Evolutionary conservation across 2,329 filamentous ascomycete species (phyloP).

Genomic region (Colletotrichum caudatum): DNA sequence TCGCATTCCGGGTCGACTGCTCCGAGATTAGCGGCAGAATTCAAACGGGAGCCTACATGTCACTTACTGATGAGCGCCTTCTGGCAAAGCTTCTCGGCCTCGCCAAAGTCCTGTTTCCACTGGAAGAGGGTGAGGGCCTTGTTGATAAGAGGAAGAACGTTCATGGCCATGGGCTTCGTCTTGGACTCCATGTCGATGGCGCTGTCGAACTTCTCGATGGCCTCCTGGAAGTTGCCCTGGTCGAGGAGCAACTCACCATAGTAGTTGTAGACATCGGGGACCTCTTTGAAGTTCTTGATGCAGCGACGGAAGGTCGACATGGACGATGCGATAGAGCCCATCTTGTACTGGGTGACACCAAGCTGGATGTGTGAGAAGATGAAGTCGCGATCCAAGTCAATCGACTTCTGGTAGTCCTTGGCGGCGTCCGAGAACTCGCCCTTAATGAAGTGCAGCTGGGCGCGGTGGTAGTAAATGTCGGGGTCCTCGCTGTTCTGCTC

Average conservation of each 20-base stretch:
- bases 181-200: conserved; percentile 99
- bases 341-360: conserved; percentile 99
- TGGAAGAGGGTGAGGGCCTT: conserved; percentile 98
- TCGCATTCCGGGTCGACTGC: conserved; percentile 97
- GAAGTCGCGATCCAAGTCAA: conserved; percentile 94
- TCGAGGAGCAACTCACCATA: conserved; percentile 97
- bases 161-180: conserved; percentile 94
- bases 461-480: conserved; percentile 99
- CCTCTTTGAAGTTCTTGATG: conserved; percentile 98
- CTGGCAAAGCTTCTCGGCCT: conserved; percentile 96
- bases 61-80: conserved; percentile 94
- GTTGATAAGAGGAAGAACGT: conserved; percentile 97
- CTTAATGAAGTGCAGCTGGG: conserved; percentile 98
- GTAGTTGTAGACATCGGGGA: conserved; percentile 99
- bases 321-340: conserved; percentile 96
- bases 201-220: conserved; percentile 97
- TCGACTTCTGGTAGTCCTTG: conserved; percentile 99
- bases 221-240: conserved; percentile 94
- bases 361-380: conserved; percentile 99
- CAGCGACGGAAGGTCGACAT: conserved; percentile 98
- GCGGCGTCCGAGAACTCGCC: conserved; percentile 92
- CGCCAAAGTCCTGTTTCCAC: conserved; percentile 96
- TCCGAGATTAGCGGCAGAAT: conserved; percentile 49
- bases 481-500: conserved; percentile 89
- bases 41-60: neutral